Evolutionary conservation across 176 grass and related monocot species (phyloP).

Genomic region (Sorghum bicolor): DNA sequence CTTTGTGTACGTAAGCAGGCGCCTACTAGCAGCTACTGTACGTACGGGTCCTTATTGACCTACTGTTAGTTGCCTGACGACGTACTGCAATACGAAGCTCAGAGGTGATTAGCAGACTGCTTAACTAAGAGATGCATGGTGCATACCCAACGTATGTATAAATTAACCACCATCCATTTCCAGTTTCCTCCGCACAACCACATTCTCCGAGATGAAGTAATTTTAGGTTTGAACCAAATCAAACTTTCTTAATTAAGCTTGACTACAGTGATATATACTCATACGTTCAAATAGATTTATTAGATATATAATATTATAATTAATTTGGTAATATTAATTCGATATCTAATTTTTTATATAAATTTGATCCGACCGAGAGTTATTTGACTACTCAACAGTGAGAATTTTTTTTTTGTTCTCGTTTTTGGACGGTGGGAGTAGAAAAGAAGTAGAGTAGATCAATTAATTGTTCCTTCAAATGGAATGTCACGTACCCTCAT

Average conservation of each 20-base stretch:
- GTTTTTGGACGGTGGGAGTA: no score
- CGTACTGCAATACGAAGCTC: background rate
- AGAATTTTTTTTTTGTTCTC: no score
- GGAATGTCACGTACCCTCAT: no score
- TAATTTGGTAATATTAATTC: no score
- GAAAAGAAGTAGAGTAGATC: background rate
- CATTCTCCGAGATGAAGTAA: background rate
- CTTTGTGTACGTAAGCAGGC: background rate
- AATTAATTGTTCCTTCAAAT: no score
- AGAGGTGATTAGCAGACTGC: background rate
- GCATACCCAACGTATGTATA: background rate
- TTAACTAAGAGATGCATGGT: background rate
- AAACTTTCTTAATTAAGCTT: background rate
- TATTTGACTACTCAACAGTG: no score
- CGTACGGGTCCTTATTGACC: background rate
- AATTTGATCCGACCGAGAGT: no score
- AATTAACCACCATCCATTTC: background rate
- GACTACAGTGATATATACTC: no score
- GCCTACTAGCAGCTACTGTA: background rate
- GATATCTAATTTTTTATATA: no score
- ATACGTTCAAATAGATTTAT: no score
- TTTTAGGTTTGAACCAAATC: background rate
- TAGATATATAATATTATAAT: no score
- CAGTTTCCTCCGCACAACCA: background rate
- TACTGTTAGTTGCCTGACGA: background rate